Evolutionary conservation across 2,329 filamentous ascomycete species (phyloP), one percentile per base, ranked within the genome.

Genomic region (Colletotrichum sp.): DNA sequence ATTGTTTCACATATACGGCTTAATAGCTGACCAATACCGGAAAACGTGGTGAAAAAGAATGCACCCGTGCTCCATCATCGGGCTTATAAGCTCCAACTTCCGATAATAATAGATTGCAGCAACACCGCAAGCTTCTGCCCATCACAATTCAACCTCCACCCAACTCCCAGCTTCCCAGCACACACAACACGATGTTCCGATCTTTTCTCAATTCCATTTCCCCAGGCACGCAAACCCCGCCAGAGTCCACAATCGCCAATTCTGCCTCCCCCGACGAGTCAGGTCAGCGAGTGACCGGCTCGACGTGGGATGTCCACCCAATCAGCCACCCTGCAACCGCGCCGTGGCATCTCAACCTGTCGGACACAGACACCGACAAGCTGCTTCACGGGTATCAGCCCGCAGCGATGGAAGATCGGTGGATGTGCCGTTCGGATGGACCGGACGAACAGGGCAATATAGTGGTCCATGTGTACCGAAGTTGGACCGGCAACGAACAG

Each of bases 391-490:
- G 69, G 5, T 76, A 68, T 15, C 57, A 59, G 55, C 73, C 73
- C 16, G 44, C 24, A 4, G 64, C 44, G 21, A 76, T 76, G 73
- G 73, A 76, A 10, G 69, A 72, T 64, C 69, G 69, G 9, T 76
- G 73, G 73, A 69, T 76, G 69, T 64, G 36, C 28, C 59, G 59
- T 21, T 44, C 69, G 32, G 64, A 72, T 10, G 69, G 65, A 5
- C 63, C 73, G 18, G 64, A 76, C 8, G 32, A n/a, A 6, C 28
- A 65, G 3, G 73, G 73, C 36, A 28, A 26, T 7, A 30, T 65
- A n/a, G 55, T 66, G 18, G 69, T 69, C 24, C n/a, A 72, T 15
- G 21, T 73, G 18, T 59, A 73, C n/a, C 55, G 68, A 9, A 75
- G 72, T 32, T 67, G 72, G 72, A 71, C 68, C 18, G 67, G 68